Percentiles rank a stretch among this genome's conserved stretches.
Evolutionary conservation across 768 basidiomycete genomes (phyloP).

Genomic region (Leccinum imitatum): DNA sequence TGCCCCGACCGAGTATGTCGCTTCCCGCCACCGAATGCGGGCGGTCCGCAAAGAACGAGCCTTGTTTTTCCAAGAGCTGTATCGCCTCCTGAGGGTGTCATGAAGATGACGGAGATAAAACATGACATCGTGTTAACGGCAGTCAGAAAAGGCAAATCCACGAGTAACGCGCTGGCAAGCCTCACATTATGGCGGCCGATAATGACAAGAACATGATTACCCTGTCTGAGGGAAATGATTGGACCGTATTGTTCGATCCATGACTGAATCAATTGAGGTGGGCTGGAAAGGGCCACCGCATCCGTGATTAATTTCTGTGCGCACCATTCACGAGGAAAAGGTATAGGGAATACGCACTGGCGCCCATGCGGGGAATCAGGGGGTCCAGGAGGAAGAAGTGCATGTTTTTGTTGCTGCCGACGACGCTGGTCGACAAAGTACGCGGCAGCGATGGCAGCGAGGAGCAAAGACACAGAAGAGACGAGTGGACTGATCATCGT

Average conservation of each 20-base stretch:
- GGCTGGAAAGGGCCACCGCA: slow-evolving; percentile 1
- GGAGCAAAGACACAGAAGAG: neutral
- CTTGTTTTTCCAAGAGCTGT: slow-evolving; percentile 62
- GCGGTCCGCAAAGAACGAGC: slow-evolving; percentile 48
- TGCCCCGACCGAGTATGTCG: slow-evolving; percentile 54
- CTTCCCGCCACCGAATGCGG: slow-evolving; percentile 54
- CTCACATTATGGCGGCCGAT: slow-evolving; percentile 23
- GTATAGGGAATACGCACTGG: slow-evolving; percentile 14
- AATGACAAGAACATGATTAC: slow-evolving; percentile 27
- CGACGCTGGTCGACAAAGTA: slow-evolving; percentile 9
- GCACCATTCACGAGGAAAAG: too few relatives aligned
- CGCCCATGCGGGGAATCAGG: slow-evolving; percentile 20
- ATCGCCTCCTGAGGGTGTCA: slow-evolving; percentile 38
- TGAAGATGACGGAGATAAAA: neutral
- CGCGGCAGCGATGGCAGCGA: neutral
- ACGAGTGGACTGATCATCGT: neutral
- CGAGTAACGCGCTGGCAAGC: neutral
- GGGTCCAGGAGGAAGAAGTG: slow-evolving; percentile 21
- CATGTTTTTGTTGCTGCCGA: slow-evolving; percentile 8
- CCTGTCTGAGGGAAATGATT: slow-evolving; percentile 25
- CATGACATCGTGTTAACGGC: neutral
- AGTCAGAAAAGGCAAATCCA: neutral
- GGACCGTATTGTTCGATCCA: slow-evolving; percentile 32
- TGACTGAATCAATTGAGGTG: slow-evolving; percentile 18
- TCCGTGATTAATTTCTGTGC: neutral